Conservation (phyloP, 371 early-diverging fungal genomes). For the Parasitella parasitica region DNA sequence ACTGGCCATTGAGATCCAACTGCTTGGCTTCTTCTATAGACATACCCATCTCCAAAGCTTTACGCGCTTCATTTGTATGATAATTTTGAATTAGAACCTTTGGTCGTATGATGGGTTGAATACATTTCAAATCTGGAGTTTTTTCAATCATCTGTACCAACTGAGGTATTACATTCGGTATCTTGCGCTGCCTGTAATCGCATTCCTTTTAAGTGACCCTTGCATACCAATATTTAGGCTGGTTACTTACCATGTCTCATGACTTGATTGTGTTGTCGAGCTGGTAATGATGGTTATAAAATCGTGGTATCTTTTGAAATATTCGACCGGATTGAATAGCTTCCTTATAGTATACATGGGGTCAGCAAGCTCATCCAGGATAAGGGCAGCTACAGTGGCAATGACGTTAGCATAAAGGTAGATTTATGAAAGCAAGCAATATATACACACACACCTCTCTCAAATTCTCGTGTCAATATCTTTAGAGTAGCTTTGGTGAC, state of each 20-base stretch:
- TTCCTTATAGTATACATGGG: constrained; percentile 7
- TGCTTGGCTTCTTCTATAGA: neutral
- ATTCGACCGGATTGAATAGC: constrained; percentile 30
- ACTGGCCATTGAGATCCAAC: neutral
- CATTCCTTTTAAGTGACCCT: neutral
- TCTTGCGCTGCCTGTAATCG: constrained; percentile 29
- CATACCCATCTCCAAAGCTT: constrained; percentile 16
- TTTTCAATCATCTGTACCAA: constrained; percentile 27
- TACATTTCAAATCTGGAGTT: constrained; percentile 1
- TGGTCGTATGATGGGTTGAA: constrained; percentile 28
- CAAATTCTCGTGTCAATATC: constrained; percentile 29
- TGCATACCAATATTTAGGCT: neutral
- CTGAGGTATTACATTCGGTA: constrained; percentile 31
- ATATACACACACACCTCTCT: constrained; percentile 27
- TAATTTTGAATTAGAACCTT: neutral
- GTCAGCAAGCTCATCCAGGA: neutral
- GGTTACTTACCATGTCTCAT: constrained; percentile 37
- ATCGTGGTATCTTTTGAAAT: constrained; percentile 22
- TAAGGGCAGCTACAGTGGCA: neutral
- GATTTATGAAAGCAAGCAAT: too few species aligned
- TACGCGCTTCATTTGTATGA: constrained; percentile 20
- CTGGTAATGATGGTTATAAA: constrained; percentile 30
- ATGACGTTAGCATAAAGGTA: too few species aligned
- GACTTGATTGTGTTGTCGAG: constrained; percentile 22
- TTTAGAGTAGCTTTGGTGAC: constrained; percentile 32